Evolutionary conservation across 1,139 yeast genomes (phyloP).

Genomic region (Suhomyces maxii): DNA sequence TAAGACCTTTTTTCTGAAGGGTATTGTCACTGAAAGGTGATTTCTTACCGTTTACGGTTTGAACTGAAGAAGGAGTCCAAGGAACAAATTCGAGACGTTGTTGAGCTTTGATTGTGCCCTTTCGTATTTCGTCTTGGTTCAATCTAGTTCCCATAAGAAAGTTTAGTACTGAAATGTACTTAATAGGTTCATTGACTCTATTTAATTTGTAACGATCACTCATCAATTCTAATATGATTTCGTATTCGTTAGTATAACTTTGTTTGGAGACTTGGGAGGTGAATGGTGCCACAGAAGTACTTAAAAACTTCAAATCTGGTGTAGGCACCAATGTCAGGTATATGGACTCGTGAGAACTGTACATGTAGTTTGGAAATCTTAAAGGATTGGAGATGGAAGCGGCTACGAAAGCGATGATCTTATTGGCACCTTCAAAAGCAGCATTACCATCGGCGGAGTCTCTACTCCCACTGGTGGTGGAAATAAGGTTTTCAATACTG

Average conservation of each 20-base stretch:
- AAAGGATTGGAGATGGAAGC: conserved; percentile 84
- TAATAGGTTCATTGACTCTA: conserved; percentile 39
- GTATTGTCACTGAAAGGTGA: conserved; percentile 52
- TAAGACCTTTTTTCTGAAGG: conserved; percentile 34
- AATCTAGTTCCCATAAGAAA: conserved; percentile 67
- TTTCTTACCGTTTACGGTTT: conserved; percentile 72
- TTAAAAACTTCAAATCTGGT: conserved; percentile 84
- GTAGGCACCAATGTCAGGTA: conserved; percentile 83
- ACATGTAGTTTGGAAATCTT: conserved; percentile 90
- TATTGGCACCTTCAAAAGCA: conserved; percentile 76
- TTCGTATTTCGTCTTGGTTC: conserved; percentile 75
- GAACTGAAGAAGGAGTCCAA: conserved; percentile 81
- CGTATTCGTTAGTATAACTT: conserved; percentile 73
- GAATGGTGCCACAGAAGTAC: conserved; percentile 88
- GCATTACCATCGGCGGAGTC: conserved; percentile 28
- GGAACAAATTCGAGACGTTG: conserved; percentile 81
- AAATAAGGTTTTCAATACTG: conserved; percentile 57
- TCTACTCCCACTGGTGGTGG: conserved; percentile 16
- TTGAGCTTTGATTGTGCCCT: conserved; percentile 75
- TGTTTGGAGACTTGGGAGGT: conserved; percentile 51
- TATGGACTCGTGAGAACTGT: conserved; percentile 81
- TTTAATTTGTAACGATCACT: conserved; percentile 83
- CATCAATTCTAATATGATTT: conserved; percentile 76
- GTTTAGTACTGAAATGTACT: conserved; percentile 72
- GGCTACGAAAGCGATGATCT: conserved; percentile 80